A percentile compares a stretch with the other conserved stretches of the same genome.
phyloP scores from a whole-genome alignment of 306 rosid genomes.

The Cucurbita pepo region DNA sequence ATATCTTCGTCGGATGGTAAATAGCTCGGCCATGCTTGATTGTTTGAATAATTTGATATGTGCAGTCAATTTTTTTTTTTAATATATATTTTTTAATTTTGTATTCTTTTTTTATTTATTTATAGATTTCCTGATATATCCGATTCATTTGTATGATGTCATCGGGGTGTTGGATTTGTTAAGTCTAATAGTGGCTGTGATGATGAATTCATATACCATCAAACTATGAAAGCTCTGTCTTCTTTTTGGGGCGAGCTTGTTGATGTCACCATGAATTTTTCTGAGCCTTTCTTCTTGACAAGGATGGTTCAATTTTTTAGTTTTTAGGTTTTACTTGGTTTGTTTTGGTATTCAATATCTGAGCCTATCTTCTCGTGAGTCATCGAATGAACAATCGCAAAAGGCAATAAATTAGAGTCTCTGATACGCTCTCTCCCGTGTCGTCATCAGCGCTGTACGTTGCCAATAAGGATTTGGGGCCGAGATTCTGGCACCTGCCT shows the following conservation, averaged over 20 bases:
- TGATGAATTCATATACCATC: constrained; percentile 55
- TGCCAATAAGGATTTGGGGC: constrained; percentile 56
- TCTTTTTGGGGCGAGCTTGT: constrained; percentile 21
- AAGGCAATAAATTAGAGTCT: constrained; percentile 98
- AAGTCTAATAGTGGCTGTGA: constrained; percentile 27
- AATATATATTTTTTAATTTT: no score
- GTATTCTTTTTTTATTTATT: not conserved
- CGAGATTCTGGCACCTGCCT: constrained; percentile 52
- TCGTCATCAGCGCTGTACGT: constrained; percentile 77
- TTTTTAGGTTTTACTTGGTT: not conserved
- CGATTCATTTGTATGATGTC: not conserved
- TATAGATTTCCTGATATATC: not conserved
- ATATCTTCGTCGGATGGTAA: not conserved
- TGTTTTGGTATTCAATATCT: not conserved
- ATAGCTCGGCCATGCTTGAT: not conserved
- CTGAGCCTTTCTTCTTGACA: constrained; percentile 37
- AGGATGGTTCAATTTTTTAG: not conserved
- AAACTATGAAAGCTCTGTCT: constrained; percentile 65
- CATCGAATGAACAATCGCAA: not conserved
- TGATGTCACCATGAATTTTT: constrained; percentile 33
- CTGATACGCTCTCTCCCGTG: constrained; percentile 39
- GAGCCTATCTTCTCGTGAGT: not conserved
- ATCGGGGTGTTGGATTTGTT: not conserved
- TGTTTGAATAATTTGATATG: not conserved
- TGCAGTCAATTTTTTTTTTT: no score